Evolutionary conservation across 208 protist species (phyloP), one percentile per base, ranked within the genome.

Genomic region (Trypanosoma grayi): DNA sequence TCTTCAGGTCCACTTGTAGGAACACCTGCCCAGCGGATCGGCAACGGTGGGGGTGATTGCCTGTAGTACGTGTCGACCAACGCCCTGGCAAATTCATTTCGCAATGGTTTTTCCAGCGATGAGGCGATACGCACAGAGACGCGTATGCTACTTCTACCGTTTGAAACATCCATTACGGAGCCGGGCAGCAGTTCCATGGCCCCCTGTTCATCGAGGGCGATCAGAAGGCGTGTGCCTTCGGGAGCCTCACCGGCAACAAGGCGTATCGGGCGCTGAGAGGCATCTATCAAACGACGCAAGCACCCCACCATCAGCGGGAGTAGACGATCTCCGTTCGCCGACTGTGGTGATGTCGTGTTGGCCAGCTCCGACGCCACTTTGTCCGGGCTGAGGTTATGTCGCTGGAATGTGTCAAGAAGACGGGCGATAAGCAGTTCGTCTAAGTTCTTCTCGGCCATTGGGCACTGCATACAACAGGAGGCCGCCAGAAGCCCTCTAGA

Each of bases 371-470:
- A 62, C 27, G 74, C 66, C 10, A 81, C 76, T n/a, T 18, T 36
- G 9, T 63, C 58, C 5, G 80, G 78, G 37, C 70, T 70, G 43
- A 71, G 33, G 36, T 68, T 75, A 61, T 76, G 63, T 11, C 81
- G 80, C 68, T 90, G 74, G 34, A 90, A 72, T 22, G 69, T 73
- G 45, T 93, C 86, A n/a, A 90, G 48, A 14, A 90, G 44, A 13
- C 81, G 73, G 14, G 77, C 73, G 30, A 90, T 64, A 34, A 93
- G 51, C 24, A 77, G 40, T 30, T 64, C 68, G 60, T 92, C 80
- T n/a, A 59, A 61, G 31, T 73, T 70, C 24, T 58, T 55, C 14
- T 70, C 41, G 4, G 24, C 7, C 34, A 44, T 46, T n/a, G 45
- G 44, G 52, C 74, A 66, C 25, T 85, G 74, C 57, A 84, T 67